phyloP scores from a whole-genome alignment of 177 flowering plant genomes.

The Tripterygium wilfordii region DNA sequence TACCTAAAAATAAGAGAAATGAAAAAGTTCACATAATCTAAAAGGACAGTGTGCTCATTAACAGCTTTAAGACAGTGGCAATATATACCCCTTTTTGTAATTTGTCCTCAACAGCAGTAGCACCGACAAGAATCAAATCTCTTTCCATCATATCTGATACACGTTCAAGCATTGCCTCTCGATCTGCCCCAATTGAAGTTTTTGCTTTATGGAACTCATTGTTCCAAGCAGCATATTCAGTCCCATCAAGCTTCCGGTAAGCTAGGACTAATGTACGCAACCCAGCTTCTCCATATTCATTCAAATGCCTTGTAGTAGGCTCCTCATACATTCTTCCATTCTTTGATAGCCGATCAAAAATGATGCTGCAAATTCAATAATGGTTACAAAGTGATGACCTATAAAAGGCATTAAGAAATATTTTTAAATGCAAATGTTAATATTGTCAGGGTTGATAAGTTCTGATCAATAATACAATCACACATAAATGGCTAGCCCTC shows the following conservation, averaged over 20 bases:
- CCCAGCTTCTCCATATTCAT: slow-evolving; percentile 86
- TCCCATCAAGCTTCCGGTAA: slow-evolving; percentile 69
- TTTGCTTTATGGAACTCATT: slow-evolving; percentile 69
- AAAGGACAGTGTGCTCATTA: slow-evolving; percentile 37
- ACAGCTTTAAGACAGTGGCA: not conserved
- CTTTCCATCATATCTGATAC: slow-evolving; percentile 71
- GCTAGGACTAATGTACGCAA: slow-evolving; percentile 88
- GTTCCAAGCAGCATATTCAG: slow-evolving; percentile 74
- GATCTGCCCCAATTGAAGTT: slow-evolving; percentile 63
- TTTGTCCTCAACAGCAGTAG: slow-evolving; percentile 96
- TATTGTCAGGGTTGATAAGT: too few species aligned
- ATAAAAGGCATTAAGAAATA: too few species aligned
- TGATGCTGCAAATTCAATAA: slow-evolving; percentile 53
- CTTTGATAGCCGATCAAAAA: slow-evolving; percentile 74
- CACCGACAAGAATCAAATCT: slow-evolving; percentile 85
- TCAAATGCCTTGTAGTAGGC: slow-evolving; percentile 69
- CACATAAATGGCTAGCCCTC: too few species aligned
- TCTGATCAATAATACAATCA: too few species aligned
- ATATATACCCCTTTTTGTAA: slow-evolving; percentile 72
- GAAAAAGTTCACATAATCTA: slow-evolving; percentile 1
- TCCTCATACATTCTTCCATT: slow-evolving; percentile 67
- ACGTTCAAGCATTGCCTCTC: slow-evolving; percentile 77
- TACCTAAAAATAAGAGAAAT: slow-evolving; percentile 35
- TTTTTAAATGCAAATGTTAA: too few species aligned
- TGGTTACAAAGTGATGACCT: slow-evolving; percentile 1